Evolutionary conservation across 2,329 filamentous ascomycete species (phyloP), one percentile per base, ranked within the genome.

Genomic region (Ascochyta clinopodiicola): DNA sequence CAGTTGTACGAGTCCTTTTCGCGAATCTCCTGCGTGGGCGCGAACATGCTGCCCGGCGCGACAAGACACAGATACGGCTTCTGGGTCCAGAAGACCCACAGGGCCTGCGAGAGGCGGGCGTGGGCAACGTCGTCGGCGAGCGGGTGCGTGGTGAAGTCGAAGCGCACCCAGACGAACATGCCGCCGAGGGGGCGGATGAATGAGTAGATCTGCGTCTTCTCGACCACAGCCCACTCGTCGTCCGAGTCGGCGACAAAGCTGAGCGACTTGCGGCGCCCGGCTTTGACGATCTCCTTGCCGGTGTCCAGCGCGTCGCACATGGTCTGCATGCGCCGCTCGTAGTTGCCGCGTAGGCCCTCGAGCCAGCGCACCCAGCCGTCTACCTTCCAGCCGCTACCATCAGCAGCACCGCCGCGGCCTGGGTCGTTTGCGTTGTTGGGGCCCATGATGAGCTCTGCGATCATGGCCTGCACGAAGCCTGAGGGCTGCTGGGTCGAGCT

Each of bases 311-410:
- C 82, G 7, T 78, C 78, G 75, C 88, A 90, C 91, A 96, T 96
- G 60, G 80, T 77, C 66, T 84, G 84, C 91, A 96, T 96, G 56
- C 93, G 87, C 36, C 88, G 82, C 79, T 96, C 91, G 77, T 97
- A 97, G 66, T 86, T 85, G 52, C 89, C 91, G 24, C 92, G 86
- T 13, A 97, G 83, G 7, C 92, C 92, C 57, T 88, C 89, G 22
- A 97, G 86, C 93, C 93, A 97, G 62, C 91, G 88, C 13, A 96
- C 88, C 91, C 91, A 97, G 61, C 93, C 93, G 57, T 88, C 86
- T 60, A 88, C 86, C 67, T 90, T 83, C 93, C 93, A 97, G 55
- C 89, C 82, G 40, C 81, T 79, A 35, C 85, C 81, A 54, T 80
- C 77, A 34, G 75, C 73, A 2, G 82, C 77, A 22, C 83, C 77